Evolutionary conservation across 768 basidiomycete genomes (phyloP).

Genomic region (Tylopilus vinaceipallidus): DNA sequence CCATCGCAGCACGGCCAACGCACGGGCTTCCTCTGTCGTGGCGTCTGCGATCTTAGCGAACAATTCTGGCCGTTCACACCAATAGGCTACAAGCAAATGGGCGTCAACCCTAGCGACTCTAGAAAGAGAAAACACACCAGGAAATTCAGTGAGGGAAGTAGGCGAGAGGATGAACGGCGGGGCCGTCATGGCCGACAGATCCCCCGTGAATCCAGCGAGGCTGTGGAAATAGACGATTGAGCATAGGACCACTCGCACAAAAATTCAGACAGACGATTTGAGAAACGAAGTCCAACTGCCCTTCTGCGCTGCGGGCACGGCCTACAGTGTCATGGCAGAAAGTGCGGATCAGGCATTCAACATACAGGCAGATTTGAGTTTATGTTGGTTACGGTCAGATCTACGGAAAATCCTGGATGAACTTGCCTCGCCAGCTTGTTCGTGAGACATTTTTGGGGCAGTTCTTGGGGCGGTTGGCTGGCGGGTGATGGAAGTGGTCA

Average conservation of each 20-base stretch:
- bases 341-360: conserved; percentile 24
- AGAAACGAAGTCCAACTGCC: conserved; percentile 88
- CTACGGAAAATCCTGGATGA: conserved; percentile 19
- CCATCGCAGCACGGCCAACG: conserved; percentile 86
- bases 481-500: conserved; percentile 11
- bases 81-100: conserved; percentile 64
- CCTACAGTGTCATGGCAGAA: conserved; percentile 36
- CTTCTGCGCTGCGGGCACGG: conserved; percentile 81
- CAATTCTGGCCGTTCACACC: conserved; percentile 91
- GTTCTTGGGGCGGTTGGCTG: conserved; percentile 6
- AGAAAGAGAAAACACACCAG: conserved; percentile 49
- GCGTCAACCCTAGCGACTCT: neutral
- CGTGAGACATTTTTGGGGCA: conserved; percentile 31
- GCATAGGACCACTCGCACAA: neutral
- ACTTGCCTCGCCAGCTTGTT: conserved; percentile 43
- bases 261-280: conserved; percentile 66
- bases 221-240: conserved; percentile 35
- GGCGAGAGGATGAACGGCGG: conserved; percentile 93
- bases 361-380: conserved; percentile 36
- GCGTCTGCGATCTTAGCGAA: conserved; percentile 87
- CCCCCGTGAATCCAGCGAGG: conserved; percentile 84
- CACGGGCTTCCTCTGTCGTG: conserved; percentile 67
- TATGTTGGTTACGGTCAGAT: conserved; percentile 24
- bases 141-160: conserved; percentile 88
- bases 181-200: conserved; percentile 80